Evolutionary conservation across 176 grass and related monocot genomes (phyloP), one percentile per base, ranked within the genome.

Genomic region (Alopecurus myosuroides): DNA sequence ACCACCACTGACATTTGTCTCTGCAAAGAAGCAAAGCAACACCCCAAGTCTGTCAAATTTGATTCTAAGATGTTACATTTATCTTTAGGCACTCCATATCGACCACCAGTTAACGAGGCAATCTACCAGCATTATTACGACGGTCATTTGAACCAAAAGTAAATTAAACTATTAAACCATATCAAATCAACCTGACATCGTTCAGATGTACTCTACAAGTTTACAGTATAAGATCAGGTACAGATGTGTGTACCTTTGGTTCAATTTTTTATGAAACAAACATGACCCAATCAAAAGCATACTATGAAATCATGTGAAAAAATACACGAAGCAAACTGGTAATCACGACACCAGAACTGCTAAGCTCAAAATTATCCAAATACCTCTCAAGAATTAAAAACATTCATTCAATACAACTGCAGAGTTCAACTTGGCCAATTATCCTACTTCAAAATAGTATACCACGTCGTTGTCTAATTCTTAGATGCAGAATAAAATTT

Each of bases 1-100:
- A 94, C 89, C 63, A 95, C 34, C 36, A 98, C 93, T 9, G 96
- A 98, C 96, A 98, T 98, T 98, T 98, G 96, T 79, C 96, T 90
- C 96, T 98, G 86, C 89, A 72, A 77, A 90, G 60, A 34, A 33
- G n/a, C 36, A 69, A 40, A 56, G 51, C 11, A 85, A 71, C 48
- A 73, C 17, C 61, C 17, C 67, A 74, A 53, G 86, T n/a, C 37
- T 45, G 82, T 72, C 30, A 84, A 58, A 74, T 61, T 18, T 3
- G 12, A 68, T 60, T 2, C 44, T n/a, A 5, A 45, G 11, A 69
- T 36, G 60, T 17, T 37, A 46, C 70, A 73, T 1, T 20, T 10
- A 41, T 62, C 48, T 19, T 35, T 63, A 58, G 42, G 30, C 37
- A 36, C 30, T 8, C 5, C 49, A 64, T 77, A 81, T 49, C 61